Conservation (phyloP, 257 asterid species). For the Nicotiana paniculata region DNA sequence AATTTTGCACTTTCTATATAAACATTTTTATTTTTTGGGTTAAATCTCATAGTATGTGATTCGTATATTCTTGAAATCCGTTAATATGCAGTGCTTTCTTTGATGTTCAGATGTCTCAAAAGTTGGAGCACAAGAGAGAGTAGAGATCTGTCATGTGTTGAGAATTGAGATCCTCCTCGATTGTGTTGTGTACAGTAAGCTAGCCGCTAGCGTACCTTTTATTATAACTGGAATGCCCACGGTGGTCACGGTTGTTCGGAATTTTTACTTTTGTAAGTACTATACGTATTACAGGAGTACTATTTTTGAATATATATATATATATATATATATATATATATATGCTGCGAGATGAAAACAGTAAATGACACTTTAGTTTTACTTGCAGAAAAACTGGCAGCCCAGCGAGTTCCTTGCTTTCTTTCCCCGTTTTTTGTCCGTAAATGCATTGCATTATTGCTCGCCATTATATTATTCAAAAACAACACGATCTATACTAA, state of each 20-base stretch:
- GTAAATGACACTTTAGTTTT: background rate
- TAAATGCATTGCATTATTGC: no score
- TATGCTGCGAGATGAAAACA: background rate
- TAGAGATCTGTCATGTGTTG: background rate
- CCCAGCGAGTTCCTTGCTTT: background rate
- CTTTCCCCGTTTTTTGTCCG: no score
- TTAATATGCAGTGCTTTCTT: background rate
- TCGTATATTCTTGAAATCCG: background rate
- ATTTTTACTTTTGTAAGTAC: background rate
- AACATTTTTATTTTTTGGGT: no score
- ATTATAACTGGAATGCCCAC: background rate
- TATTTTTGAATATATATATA: background rate
- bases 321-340: no score
- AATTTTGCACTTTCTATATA: no score
- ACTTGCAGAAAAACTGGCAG: background rate
- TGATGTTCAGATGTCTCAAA: background rate
- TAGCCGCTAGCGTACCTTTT: background rate
- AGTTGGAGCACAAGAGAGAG: slow-evolving; percentile 6
- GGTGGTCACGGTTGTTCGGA: background rate
- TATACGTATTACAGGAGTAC: background rate
- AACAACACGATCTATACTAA: no score
- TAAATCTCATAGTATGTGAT: background rate
- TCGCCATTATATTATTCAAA: no score
- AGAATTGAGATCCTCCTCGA: background rate
- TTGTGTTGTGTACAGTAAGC: slow-evolving; percentile 4